phyloP scores from a whole-genome alignment of 1,284 basidiomycete species.

The Naganishia sp. region DNA sequence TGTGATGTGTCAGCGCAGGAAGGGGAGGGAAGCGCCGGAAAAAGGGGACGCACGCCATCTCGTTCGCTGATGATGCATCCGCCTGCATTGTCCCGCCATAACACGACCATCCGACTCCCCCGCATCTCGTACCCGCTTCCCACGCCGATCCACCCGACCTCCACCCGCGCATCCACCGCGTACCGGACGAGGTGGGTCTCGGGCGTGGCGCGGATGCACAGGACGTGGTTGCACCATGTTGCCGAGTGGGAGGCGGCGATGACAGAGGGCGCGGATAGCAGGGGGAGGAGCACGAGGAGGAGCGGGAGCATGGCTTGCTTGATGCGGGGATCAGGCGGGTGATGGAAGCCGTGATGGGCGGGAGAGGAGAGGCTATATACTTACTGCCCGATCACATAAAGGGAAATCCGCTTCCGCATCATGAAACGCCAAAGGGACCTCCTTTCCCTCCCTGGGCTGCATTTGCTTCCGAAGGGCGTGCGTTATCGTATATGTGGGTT shows the following conservation, averaged over 20 bases:
- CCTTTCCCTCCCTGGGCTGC: neutral
- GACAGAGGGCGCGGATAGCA: neutral
- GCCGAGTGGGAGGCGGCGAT: neutral
- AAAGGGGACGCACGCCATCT: slow-evolving; percentile 13
- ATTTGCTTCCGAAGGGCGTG: neutral
- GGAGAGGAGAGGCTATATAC: no score
- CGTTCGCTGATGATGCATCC: slow-evolving; percentile 10
- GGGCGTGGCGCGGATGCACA: neutral
- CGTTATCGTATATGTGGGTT: no score
- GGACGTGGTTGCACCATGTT: slow-evolving; percentile 9
- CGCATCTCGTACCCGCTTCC: slow-evolving; percentile 13
- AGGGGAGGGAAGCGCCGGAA: no score
- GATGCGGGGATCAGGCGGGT: no score
- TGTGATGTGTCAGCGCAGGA: neutral
- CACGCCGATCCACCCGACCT: slow-evolving; percentile 7
- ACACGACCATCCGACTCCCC: slow-evolving; percentile 12
- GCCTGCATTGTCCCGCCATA: neutral
- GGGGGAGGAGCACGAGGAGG: no score
- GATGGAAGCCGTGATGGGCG: no score
- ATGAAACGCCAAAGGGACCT: neutral
- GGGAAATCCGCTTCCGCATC: neutral
- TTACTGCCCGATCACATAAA: no score
- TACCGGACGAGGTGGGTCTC: neutral
- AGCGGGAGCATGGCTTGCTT: no score
- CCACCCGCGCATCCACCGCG: neutral